Evolutionary conservation across 306 rosid genomes (phyloP).

Genomic region (Quercus robur): DNA sequence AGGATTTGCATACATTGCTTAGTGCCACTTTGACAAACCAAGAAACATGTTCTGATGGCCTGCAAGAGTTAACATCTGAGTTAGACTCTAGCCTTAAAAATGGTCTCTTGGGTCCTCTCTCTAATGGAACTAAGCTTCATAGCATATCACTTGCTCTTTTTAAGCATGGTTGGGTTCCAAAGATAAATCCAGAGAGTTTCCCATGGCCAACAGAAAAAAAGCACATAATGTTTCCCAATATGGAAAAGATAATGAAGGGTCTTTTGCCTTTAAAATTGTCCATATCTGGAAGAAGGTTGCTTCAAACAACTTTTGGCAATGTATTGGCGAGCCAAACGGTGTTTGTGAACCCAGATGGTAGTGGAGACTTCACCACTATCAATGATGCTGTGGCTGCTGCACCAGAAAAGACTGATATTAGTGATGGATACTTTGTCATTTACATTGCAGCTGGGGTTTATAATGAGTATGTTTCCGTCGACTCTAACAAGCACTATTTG

Average conservation of each 20-base stretch:
- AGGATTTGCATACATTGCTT: slow-evolving; percentile 22
- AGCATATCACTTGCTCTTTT: slow-evolving; percentile 21
- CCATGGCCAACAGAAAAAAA: neutral
- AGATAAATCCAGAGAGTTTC: neutral
- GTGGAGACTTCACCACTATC: slow-evolving; percentile 28
- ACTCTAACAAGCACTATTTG: slow-evolving; percentile 26
- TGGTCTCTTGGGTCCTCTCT: neutral
- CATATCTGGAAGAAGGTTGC: slow-evolving; percentile 21
- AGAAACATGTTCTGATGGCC: slow-evolving; percentile 37
- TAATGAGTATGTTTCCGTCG: slow-evolving; percentile 29
- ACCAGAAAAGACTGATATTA: slow-evolving; percentile 23
- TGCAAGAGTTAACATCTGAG: slow-evolving; percentile 23
- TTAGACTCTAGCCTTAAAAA: neutral
- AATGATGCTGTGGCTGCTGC: slow-evolving; percentile 33
- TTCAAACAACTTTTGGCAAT: slow-evolving; percentile 5
- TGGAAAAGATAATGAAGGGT: neutral
- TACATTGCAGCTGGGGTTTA: slow-evolving; percentile 38
- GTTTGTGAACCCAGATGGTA: slow-evolving; percentile 35
- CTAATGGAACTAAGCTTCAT: too few species aligned
- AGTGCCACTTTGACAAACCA: slow-evolving; percentile 36
- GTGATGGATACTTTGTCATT: slow-evolving; percentile 34
- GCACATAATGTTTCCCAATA: neutral
- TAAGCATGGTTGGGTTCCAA: slow-evolving; percentile 7
- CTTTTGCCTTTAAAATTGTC: neutral
- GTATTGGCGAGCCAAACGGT: slow-evolving; percentile 26